Percentiles rank a stretch among this genome's conserved stretches.
Conservation (phyloP, 768 basidiomycete species). For the Suillus occidentalis region DNA sequence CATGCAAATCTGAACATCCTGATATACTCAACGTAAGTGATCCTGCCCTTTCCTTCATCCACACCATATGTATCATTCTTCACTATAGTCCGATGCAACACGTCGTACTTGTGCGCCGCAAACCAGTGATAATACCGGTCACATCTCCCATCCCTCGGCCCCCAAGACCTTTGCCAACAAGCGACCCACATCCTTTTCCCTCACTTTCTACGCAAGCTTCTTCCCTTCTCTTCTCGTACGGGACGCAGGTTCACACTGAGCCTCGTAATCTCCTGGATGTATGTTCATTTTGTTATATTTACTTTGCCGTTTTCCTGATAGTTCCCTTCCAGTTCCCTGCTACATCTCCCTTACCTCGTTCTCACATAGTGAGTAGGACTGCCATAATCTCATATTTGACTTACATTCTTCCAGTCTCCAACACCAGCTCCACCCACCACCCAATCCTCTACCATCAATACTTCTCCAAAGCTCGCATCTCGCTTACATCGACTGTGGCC, state of each 20-base stretch:
- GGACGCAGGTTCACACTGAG: too few relatives aligned
- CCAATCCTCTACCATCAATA: not conserved
- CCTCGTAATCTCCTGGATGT: not conserved
- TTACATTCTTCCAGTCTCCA: not conserved
- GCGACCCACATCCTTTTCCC: not conserved
- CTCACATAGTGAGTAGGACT: not conserved
- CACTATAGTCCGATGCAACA: not conserved
- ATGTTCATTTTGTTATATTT: not conserved
- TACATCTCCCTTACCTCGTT: not conserved
- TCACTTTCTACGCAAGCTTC: not conserved
- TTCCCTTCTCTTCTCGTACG: not conserved
- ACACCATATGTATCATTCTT: not conserved
- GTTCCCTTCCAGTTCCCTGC: not conserved
- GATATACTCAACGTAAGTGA: not conserved
- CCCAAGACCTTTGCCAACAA: not conserved
- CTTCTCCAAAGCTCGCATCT: not conserved
- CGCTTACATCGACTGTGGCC: not conserved
- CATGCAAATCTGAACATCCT: not conserved
- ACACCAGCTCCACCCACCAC: not conserved
- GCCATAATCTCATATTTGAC: not conserved
- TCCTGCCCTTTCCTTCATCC: not conserved
- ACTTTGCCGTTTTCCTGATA: not conserved
- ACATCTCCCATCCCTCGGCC: not conserved
- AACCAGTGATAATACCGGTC: not conserved
- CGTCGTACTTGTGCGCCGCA: not conserved